Evolutionary conservation across 148 eudicot genomes (phyloP), one percentile per base, ranked within the genome.

Genomic region (Rhododendron molle): DNA sequence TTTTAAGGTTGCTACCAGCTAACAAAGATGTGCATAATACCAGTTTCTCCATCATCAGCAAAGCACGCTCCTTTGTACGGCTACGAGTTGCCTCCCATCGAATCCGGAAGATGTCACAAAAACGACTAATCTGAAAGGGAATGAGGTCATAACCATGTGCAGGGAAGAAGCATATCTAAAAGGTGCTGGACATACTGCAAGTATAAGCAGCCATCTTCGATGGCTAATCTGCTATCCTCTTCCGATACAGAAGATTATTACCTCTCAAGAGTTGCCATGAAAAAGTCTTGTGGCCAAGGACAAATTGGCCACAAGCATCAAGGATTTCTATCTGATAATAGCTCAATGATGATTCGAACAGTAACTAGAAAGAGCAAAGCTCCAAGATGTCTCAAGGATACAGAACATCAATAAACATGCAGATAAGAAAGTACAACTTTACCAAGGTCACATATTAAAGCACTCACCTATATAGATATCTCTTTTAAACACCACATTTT

Each of bases 81-180:
- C 93, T 89, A 89, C 99, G 99, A 83, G 90, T 89, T 80, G 98
- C 92, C 82, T 97, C 99, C 99, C 98, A 97, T 80, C 94, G 92
- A 56, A 97, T 85, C 81, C 99, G 98, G 79, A 97, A 91, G 77
- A 97, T 83, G 88, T 92, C 90, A 90, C 98, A 95, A 76, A 92
- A 93, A 88, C 86, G 88, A 67, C 83, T 91, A 80, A 94, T 89
- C 98, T 96, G 92, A 78, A 89, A 69, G 28, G 65, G 52, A 10
- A 76, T 54, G 26, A 52, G 34, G 14, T 34, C 71, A 73, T 20
- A 46, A 73, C 67, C 79, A 69, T 49, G 47, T 43, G 76, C 32
- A 47, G 20, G 81, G 81, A 36, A 36, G 58, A 43, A 32, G 0
- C 34, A n/a, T 7, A 67, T 67, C 36, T 67, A 28, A 28, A 30